Evolutionary conservation across 176 grass and related monocot genomes (phyloP), one percentile per base, ranked within the genome.

Genomic region (Elymus sibiricus): DNA sequence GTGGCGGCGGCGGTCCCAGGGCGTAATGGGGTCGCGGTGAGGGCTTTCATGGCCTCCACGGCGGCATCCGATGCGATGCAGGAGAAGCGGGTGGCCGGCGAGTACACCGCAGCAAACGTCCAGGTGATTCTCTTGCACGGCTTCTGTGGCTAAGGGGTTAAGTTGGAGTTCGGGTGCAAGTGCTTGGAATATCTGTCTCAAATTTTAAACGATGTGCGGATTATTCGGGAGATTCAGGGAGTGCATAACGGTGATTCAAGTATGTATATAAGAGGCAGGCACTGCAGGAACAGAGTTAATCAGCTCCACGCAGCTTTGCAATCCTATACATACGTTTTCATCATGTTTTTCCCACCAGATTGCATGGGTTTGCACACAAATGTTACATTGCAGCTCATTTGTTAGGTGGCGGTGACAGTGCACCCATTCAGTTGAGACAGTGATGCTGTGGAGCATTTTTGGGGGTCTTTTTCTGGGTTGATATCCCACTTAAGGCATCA

Each of bases 71-170:
- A 98, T 46, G 84, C 84, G 80, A 86, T 94, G 51, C 88, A 95
- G 70, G 93, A 94, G 9, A 95, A 89, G 86, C 49, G 84, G 69
- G 85, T 72, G 29, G 37, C 76, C 0, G 85, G 89, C 49, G 86
- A 91, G 47, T 98, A 98, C 86, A 90, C 90, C 16, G 92, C 97
- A 0, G 93, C 93, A 34, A 93, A 95, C 73, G 93, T 98, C 80
- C 97, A 98, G 96, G 96, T 98, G 28, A 79, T 83, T 89, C 21
- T 60, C 16, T 12, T 81, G 12, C 62, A 11, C 66, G 61, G 14
- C 82, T 73, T 79, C 42, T 27, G 38, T 87, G 76, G 70, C 75
- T 43, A 58, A 79, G 44, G 70, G 60, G 6, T 6, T 15, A 34
- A n/a, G 15, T 73, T 49, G 31, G n/a, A 40, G 3, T 70, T 78